phyloP scores from a whole-genome alignment of 106 monocot species.

The Dendrobium huoshanense region DNA sequence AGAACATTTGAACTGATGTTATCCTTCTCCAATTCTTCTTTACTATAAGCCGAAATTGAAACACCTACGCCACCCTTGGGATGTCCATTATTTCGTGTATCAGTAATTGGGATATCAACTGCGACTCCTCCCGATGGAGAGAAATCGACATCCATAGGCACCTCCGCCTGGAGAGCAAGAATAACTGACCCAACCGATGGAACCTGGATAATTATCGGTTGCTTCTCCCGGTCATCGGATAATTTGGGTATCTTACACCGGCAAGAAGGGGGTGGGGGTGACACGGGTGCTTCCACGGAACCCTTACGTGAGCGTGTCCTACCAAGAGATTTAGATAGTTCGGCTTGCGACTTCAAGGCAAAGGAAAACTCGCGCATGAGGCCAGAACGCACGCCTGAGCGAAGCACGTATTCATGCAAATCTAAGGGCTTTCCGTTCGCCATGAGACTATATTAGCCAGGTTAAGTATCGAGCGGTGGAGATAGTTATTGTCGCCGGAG shows the following conservation, averaged over 20 bases:
- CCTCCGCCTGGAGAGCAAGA: background rate
- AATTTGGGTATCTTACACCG: conserved; percentile 1
- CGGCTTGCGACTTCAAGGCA: conserved; percentile 60
- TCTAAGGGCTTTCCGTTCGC: conserved; percentile 16
- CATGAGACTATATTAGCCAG: conserved; percentile 15
- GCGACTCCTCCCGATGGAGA: background rate
- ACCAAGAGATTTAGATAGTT: conserved; percentile 29
- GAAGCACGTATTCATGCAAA: conserved; percentile 38
- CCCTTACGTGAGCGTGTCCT: conserved; percentile 37
- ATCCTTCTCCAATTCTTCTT: background rate
- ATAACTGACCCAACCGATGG: background rate
- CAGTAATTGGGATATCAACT: background rate
- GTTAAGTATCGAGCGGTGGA: background rate
- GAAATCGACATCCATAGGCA: background rate
- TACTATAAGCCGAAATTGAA: background rate
- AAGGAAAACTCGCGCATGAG: conserved; percentile 88
- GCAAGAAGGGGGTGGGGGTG: too few relatives aligned
- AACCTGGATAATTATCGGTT: background rate
- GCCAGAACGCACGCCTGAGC: conserved; percentile 61
- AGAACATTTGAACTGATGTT: background rate
- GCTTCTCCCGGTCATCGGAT: background rate
- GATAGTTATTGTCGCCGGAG: background rate
- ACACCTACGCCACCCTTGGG: background rate
- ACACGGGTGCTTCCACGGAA: background rate
- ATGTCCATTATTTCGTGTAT: background rate